Evolutionary conservation across 768 basidiomycete species (phyloP), one percentile per base, ranked within the genome.

Genomic region (Auricularia heimuer): DNA sequence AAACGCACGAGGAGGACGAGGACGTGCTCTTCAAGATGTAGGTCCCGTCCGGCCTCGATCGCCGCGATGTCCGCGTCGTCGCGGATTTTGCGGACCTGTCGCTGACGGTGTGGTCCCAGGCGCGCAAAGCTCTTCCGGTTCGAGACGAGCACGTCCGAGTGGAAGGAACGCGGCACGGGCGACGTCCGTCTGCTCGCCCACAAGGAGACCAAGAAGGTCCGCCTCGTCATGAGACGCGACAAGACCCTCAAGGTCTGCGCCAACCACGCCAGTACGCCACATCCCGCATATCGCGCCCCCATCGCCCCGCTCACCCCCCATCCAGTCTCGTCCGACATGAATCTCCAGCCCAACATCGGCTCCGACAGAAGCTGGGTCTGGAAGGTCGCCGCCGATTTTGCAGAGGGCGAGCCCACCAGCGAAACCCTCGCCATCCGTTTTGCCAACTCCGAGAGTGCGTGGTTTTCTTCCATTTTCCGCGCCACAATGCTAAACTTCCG

Each of bases 241-340:
- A 98, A 98, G 87, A 99, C 97, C 61, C 83, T 94, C 77, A 98
- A 99, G 78, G 95, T 98, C 78, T 98, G 97, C 77, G 97, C 97
- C 65, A 99, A 99, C 81, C 97, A 98, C 79, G 78, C 85, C 69
- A 86, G 97, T 98, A 72, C 78, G 56, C 34, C 34, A 51, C 47
- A 16, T 60, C 14, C 56, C 10, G 16, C n/a, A 35, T 47, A 60
- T 34, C 56, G 16, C 34, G 11, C 12, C 24, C 34, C 29, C 56
- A 44, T 58, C 56, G 29, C 37, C 36, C 47, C 24, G 8, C 39
- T 42, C 8, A 42, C 39, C 8, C 39, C 51, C 24, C 42, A 11
- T 62, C 37, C 70, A 98, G 96, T 98, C 74, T 78, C 90, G 33
- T 67, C 82, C 51, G 94, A 97, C 69, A 98, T 98, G 93, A 85